A percentile compares a stretch with the other conserved stretches of the same genome.
Evolutionary conservation across 495 filamentous ascomycete species (phyloP).

Genomic region (Trichoderma asperelloides): DNA sequence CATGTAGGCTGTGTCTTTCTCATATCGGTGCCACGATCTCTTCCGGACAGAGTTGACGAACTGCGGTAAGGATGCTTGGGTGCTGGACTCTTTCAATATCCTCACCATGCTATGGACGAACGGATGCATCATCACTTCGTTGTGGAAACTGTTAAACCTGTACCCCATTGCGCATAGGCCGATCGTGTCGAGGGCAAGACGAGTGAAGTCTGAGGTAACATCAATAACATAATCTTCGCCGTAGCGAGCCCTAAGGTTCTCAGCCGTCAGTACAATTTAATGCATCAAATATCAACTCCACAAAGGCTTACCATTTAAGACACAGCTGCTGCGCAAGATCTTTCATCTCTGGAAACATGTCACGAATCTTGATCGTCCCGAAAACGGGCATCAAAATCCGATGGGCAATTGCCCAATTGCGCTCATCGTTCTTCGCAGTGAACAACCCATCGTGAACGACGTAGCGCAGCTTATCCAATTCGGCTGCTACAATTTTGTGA

Average conservation of each 20-base stretch:
- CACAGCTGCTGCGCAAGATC: constrained; percentile 56
- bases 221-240: constrained; percentile 43
- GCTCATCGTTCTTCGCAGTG: constrained; percentile 35
- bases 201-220: constrained; percentile 55
- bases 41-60: constrained; percentile 36
- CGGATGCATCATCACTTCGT: constrained; percentile 42
- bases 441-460: constrained; percentile 49
- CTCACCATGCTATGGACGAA: constrained; percentile 49
- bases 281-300: not conserved
- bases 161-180: constrained; percentile 58
- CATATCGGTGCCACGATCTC: constrained; percentile 36
- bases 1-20: constrained; percentile 42
- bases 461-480: constrained; percentile 29
- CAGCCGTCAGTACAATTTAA: not conserved
- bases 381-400: constrained; percentile 52
- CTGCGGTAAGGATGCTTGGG: constrained; percentile 32
- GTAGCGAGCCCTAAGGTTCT: constrained; percentile 33
- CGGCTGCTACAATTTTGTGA: constrained; percentile 10
- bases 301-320: constrained; percentile 46
- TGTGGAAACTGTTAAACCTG: constrained; percentile 62
- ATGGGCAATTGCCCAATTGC: constrained; percentile 56
- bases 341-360: constrained; percentile 59
- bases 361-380: constrained; percentile 49
- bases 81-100: constrained; percentile 40
- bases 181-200: constrained; percentile 58